These are phyloP conservation scores for Mycena vitilis DNA, from an alignment of 768 basidiomycete genomes.

Conservation along the genomic window DNA sequence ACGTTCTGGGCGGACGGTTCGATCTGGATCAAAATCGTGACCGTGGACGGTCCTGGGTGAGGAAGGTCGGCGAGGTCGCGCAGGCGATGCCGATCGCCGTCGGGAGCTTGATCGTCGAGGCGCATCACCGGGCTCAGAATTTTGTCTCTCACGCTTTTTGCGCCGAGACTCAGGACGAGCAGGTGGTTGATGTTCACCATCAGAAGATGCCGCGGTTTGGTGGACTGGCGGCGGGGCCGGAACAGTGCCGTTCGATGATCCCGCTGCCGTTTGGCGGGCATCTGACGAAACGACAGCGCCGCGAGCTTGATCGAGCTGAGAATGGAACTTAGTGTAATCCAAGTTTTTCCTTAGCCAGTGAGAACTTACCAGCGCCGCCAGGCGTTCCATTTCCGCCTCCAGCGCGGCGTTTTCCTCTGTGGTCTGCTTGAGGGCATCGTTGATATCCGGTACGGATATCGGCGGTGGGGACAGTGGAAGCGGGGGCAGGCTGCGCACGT, in stretches of 20 bases:
- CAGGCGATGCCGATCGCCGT: not conserved
- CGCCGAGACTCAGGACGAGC: not conserved
- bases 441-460: not conserved
- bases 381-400: conserved; percentile 4
- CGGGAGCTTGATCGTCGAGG: not conserved
- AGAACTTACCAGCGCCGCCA: conserved; percentile 8
- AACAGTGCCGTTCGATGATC: not conserved
- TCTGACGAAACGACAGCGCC: not conserved
- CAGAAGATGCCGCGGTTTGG: not conserved
- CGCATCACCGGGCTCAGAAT: not conserved
- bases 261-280: not conserved
- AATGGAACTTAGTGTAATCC: not conserved
- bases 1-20: conserved; percentile 19
- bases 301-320: not conserved
- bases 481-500: not conserved
- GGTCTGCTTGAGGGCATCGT: not conserved
- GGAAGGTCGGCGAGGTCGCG: not conserved
- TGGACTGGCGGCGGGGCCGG: too few species aligned
- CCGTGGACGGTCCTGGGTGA: not conserved
- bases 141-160: not conserved
- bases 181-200: not conserved
- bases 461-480: conserved; percentile 6
- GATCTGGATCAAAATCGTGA: conserved; percentile 10
- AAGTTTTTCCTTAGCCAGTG: too few species aligned
- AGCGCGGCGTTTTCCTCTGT: not conserved